Base-by-base conservation (phyloP, 305 asterid genomes). In the Ajuga reptans region DNA sequence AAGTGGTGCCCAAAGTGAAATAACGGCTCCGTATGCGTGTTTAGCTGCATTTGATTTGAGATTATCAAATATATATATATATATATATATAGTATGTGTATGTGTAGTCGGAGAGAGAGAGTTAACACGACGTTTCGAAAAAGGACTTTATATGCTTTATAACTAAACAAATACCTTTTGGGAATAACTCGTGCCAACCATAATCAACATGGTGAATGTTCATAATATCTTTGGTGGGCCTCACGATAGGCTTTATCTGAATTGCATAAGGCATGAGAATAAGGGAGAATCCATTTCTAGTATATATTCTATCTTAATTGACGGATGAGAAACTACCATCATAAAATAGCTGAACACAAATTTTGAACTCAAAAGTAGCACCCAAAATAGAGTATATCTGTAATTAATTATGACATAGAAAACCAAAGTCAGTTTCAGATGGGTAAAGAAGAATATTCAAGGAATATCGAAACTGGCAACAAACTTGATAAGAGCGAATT, bases 381-480 rank as follows among this genome's bases (percentile, higher is more conserved):
- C 85, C 99, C 99, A 94, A 77, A 94, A 91, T 60, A 94, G 46
- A 61, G 98, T 94, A 64, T 94, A 91, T 85, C 99, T 94, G 93
- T 75, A 60, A 71, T 54, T 63, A 68, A 37, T 61, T 69, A 50
- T 24, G 47, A 72, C 50, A 72, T 54, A 69, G 45, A 71, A 59
- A 53, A 45, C 50, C 62, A 46, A 68, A 69, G 62, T 77, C 15
- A 80, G 73, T 24, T 72, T 56, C 77, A 69, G 58, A 58, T 31
- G 73, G 1, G 11, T 31, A 54, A 62, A 37, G 24, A 64, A 70
- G 72, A 52, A 69, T 41, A 73, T 69, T 63, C 15, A 36, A 71
- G 59, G 21, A 69, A 53, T 9, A 74, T 50, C 71, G 63, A 78
- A 66, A 29, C 79, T 61, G 24, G 62, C 65, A 64, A 72, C 92